Conservation (phyloP, 2,329 filamentous ascomycete species). For the Pseudocercospora fijiensis region DNA sequence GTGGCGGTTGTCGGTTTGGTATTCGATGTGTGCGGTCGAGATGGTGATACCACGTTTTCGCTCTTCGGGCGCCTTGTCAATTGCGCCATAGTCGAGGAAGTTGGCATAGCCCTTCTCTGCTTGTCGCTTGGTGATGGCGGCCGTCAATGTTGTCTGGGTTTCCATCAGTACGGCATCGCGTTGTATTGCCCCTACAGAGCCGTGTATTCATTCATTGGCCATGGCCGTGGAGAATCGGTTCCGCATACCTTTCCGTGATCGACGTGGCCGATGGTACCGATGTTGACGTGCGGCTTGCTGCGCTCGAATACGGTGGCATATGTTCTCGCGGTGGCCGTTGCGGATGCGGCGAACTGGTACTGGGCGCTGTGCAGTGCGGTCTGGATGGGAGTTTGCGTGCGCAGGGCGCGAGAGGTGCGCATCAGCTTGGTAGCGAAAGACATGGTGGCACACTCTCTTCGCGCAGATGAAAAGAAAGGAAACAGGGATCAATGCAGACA, state of each 20-base stretch:
- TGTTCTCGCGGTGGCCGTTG: slow-evolving; percentile 46
- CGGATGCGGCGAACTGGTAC: slow-evolving; percentile 63
- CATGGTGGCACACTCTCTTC: slow-evolving; percentile 54
- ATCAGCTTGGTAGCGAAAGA: slow-evolving; percentile 78
- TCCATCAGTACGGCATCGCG: slow-evolving; percentile 13
- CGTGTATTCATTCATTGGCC: background rate
- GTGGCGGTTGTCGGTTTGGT: slow-evolving; percentile 88
- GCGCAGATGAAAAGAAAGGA: slow-evolving; percentile 16
- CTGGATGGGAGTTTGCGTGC: slow-evolving; percentile 74
- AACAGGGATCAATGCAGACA: slow-evolving; percentile 7
- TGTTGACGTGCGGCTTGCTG: slow-evolving; percentile 96
- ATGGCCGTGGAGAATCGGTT: background rate
- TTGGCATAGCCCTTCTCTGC: slow-evolving; percentile 88
- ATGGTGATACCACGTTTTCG: slow-evolving; percentile 99
- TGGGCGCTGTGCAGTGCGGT: slow-evolving; percentile 63
- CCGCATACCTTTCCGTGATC: slow-evolving; percentile 91
- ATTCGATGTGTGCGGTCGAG: slow-evolving; percentile 97
- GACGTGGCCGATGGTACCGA: slow-evolving; percentile 98
- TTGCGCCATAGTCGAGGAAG: slow-evolving; percentile 96
- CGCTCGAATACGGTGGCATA: slow-evolving; percentile 73
- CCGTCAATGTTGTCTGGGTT: slow-evolving; percentile 86
- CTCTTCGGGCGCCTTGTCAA: slow-evolving; percentile 99
- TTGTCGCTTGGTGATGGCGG: slow-evolving; percentile 98
- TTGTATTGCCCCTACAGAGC: background rate
- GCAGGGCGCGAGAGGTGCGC: slow-evolving; percentile 76